Conservation (phyloP, 2,329 filamentous ascomycete genomes). For the Alternaria solani region DNA sequence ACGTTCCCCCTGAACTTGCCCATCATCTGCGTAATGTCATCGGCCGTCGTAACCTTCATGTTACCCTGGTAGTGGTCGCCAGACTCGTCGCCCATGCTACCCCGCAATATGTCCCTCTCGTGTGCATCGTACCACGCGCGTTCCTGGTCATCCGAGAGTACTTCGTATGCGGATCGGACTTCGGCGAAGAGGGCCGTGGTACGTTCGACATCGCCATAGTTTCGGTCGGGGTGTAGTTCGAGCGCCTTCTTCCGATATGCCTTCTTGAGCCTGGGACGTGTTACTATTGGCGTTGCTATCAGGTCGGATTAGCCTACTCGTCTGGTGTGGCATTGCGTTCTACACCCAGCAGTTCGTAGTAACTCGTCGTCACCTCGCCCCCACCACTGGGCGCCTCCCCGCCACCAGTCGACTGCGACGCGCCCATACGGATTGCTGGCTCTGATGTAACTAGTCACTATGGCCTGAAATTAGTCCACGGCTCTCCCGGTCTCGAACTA, state of each 20-base stretch:
- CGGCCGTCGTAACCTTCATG: constrained; percentile 77
- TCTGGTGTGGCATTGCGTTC: constrained; percentile 78
- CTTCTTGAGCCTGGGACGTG: constrained; percentile 76
- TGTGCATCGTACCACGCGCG: constrained; percentile 98
- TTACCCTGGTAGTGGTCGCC: constrained; percentile 70
- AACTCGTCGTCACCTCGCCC: constrained; percentile 71
- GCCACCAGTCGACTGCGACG: constrained; percentile 54
- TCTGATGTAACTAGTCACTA: constrained; percentile 15
- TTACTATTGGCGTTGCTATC: neutral
- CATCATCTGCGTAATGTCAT: constrained; percentile 80
- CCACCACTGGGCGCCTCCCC: constrained; percentile 28
- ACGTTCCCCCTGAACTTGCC: constrained; percentile 80
- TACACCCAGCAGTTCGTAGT: constrained; percentile 84
- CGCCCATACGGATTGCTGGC: constrained; percentile 52
- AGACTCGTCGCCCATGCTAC: constrained; percentile 62
- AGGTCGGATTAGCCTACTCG: constrained; percentile 65
- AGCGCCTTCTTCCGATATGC: constrained; percentile 91
- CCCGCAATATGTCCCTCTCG: constrained; percentile 80
- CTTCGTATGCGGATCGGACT: constrained; percentile 90
- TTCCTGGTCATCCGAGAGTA: constrained; percentile 95
- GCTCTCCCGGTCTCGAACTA: constrained; percentile 18
- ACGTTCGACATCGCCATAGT: constrained; percentile 82
- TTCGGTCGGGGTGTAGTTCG: constrained; percentile 93
- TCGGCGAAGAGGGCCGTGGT: constrained; percentile 89
- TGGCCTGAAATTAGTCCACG: constrained; percentile 13